phyloP scores from a whole-genome alignment of 768 basidiomycete genomes.

The Lenzites betulinus region DNA sequence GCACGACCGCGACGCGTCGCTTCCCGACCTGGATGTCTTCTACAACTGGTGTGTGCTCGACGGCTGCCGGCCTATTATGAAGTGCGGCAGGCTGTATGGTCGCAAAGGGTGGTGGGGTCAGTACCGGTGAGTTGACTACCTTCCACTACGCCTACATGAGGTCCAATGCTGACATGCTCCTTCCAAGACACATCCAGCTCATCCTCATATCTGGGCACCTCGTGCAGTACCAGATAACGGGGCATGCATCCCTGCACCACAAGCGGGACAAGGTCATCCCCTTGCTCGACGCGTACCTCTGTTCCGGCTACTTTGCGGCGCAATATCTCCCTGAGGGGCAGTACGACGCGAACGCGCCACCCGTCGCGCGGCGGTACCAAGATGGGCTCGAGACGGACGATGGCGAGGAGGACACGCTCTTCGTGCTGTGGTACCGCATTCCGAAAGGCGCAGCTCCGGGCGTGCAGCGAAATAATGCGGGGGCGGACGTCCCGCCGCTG shows the following conservation, averaged over 20 bases:
- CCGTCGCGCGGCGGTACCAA: constrained; percentile 73
- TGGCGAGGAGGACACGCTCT: constrained; percentile 83
- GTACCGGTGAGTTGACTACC: constrained; percentile 62
- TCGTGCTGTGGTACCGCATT: constrained; percentile 71
- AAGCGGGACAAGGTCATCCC: constrained; percentile 56
- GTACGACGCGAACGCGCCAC: constrained; percentile 52
- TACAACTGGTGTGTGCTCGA: constrained; percentile 90
- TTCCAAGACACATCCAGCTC: constrained; percentile 62
- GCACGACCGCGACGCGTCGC: constrained; percentile 51
- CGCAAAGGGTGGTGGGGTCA: constrained; percentile 70
- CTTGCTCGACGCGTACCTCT: constrained; percentile 77
- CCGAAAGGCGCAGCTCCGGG: constrained; percentile 7
- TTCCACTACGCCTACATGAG: background rate
- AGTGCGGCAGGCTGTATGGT: constrained; percentile 72
- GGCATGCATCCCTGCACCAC: constrained; percentile 56
- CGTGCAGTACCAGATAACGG: constrained; percentile 67
- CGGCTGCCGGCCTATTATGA: constrained; percentile 74
- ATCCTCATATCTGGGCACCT: constrained; percentile 78
- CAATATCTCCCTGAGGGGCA: constrained; percentile 65
- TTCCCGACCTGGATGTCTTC: constrained; percentile 60
- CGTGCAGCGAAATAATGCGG: constrained; percentile 2
- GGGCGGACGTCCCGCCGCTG: constrained; percentile 47
- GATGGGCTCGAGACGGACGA: constrained; percentile 92
- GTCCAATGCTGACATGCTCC: background rate
- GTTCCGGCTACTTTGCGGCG: constrained; percentile 83